Percentiles rank a stretch among this genome's conserved stretches.
These are phyloP conservation scores for Gymnopilus junonius DNA, from an alignment of 768 basidiomycete genomes.

Conservation along the genomic window DNA sequence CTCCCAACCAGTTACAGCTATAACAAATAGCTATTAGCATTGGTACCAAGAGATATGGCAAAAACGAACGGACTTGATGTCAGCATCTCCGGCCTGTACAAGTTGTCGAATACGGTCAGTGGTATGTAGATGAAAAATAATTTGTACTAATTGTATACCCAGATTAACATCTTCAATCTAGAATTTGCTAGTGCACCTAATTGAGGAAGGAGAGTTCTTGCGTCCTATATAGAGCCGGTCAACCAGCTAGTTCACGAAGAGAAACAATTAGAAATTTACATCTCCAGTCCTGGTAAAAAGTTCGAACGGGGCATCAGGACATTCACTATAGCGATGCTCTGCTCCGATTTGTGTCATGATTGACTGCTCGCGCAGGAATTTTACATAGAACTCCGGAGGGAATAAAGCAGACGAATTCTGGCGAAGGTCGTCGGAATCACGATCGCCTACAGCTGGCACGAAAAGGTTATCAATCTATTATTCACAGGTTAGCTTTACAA, in stretches of 20 bases:
- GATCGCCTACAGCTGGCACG: conserved; percentile 53
- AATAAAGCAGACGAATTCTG: conserved; percentile 58
- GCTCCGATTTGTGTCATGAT: conserved; percentile 59
- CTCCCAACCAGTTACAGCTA: conserved; percentile 55
- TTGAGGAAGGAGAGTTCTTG: conserved; percentile 54
- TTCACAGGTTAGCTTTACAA: neutral
- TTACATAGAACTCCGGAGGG: conserved; percentile 60
- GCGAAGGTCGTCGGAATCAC: conserved; percentile 60
- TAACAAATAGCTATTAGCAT: neutral
- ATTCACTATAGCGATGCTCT: conserved; percentile 50
- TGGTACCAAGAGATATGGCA: neutral
- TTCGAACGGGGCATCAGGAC: conserved; percentile 45
- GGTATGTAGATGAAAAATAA: conserved; percentile 12
- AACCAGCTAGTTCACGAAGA: neutral
- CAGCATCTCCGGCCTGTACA: conserved; percentile 49
- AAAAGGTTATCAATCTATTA: conserved; percentile 52
- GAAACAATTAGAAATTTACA: conserved; percentile 31
- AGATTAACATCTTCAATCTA: conserved; percentile 44
- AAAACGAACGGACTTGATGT: conserved; percentile 47
- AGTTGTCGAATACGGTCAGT: conserved; percentile 15
- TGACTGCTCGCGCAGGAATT: conserved; percentile 42
- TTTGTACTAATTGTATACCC: conserved; percentile 37
- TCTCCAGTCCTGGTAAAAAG: conserved; percentile 63
- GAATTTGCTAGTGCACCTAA: conserved; percentile 51
- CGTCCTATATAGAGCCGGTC: conserved; percentile 40